phyloP scores from a whole-genome alignment of 176 grass and related monocot species.

The Themeda triandra region DNA sequence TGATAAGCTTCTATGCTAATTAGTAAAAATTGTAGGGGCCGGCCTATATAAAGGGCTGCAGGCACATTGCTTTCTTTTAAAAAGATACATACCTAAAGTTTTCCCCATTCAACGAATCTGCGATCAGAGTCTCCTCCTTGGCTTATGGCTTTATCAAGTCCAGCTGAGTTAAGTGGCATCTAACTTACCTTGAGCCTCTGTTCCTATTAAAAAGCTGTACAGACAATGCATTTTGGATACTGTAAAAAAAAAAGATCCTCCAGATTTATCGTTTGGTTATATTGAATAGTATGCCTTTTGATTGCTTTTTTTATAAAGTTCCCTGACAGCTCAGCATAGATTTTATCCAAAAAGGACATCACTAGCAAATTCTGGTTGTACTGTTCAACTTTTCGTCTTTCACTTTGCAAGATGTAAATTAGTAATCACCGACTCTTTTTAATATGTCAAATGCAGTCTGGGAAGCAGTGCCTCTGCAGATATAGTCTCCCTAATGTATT shows the following conservation, averaged over 20 bases:
- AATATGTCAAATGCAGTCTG: slow-evolving; percentile 60
- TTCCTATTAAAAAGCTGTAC: background rate
- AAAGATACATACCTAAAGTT: background rate
- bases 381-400: background rate
- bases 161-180: background rate
- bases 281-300: slow-evolving; percentile 6
- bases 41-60: background rate
- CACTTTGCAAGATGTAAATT: slow-evolving; percentile 13
- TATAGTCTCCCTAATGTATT: slow-evolving; percentile 64
- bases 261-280: slow-evolving; percentile 9
- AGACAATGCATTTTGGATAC: background rate
- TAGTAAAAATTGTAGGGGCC: background rate
- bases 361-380: background rate
- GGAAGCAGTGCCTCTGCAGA: slow-evolving; percentile 90
- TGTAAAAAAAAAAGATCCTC: background rate
- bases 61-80: background rate
- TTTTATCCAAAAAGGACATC: background rate
- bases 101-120: background rate
- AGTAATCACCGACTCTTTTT: slow-evolving; percentile 19
- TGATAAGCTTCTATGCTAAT: background rate
- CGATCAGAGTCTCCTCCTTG: background rate
- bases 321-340: background rate
- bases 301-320: slow-evolving; percentile 14
- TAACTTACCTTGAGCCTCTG: background rate
- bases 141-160: background rate